A percentile compares a stretch with the other conserved stretches of the same genome.
phyloP scores from a whole-genome alignment of 1,139 yeast species.

The Geotrichum australiense region DNA sequence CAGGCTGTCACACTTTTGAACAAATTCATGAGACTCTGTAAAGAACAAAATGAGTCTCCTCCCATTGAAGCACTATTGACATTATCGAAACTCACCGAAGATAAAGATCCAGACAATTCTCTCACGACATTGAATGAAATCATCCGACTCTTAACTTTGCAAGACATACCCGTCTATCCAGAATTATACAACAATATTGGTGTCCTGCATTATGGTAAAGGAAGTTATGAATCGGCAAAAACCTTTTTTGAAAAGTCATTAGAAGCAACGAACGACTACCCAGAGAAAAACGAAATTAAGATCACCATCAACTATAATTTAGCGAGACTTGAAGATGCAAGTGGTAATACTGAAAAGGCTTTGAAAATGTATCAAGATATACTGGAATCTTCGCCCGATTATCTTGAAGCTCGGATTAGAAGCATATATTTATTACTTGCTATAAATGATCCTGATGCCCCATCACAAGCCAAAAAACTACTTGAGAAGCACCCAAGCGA shows the following conservation, averaged over 20 bases:
- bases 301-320: constrained; percentile 35
- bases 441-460: constrained; percentile 40
- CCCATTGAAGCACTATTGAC: constrained; percentile 62
- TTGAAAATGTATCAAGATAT: constrained; percentile 49
- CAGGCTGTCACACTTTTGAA: constrained; percentile 61
- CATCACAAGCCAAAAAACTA: constrained; percentile 48
- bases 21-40: constrained; percentile 58
- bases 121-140: constrained; percentile 54
- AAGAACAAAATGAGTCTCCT: constrained; percentile 55
- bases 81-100: constrained; percentile 62
- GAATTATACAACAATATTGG: constrained; percentile 80
- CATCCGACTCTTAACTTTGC: constrained; percentile 34
- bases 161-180: constrained; percentile 52
- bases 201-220: constrained; percentile 67
- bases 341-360: constrained; percentile 42
- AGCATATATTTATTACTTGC: constrained; percentile 47
- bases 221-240: constrained; percentile 48
- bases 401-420: constrained; percentile 72
- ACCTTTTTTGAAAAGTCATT: constrained; percentile 49
- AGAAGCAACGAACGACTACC: constrained; percentile 41
- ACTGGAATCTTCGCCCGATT: constrained; percentile 55
- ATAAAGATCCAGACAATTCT: constrained; percentile 45
- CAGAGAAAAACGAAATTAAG: constrained; percentile 25
- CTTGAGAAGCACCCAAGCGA: constrained; percentile 51
- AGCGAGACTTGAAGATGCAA: constrained; percentile 38